These are phyloP conservation scores for Eutrema heterophyllum DNA, from an alignment of 345 rosid species.

Conservation along the genomic window DNA sequence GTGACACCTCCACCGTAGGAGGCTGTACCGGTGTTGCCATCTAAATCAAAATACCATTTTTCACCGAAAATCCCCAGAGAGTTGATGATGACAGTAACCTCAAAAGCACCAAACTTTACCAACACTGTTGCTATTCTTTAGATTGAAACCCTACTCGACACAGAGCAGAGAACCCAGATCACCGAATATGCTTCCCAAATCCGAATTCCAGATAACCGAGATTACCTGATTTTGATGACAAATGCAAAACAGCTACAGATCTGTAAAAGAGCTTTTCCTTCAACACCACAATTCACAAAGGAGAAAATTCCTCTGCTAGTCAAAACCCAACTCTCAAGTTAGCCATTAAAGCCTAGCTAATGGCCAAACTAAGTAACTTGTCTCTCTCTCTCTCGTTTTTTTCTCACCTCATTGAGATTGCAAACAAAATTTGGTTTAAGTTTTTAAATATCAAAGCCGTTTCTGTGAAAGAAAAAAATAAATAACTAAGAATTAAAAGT, in stretches of 20 bases:
- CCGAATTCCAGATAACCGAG: slow-evolving; percentile 18
- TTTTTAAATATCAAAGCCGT: neutral
- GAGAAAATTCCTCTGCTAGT: neutral
- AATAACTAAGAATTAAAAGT: neutral
- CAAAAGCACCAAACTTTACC: slow-evolving; percentile 38
- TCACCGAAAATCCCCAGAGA: slow-evolving; percentile 1
- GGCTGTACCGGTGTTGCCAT: slow-evolving; percentile 64
- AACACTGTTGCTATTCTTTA: slow-evolving; percentile 16
- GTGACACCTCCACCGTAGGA: slow-evolving; percentile 46
- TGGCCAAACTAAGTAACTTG: neutral
- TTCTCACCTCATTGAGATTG: neutral
- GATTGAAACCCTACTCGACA: neutral
- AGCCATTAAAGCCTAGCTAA: slow-evolving; percentile 6
- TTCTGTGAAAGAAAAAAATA: neutral
- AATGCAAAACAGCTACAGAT: slow-evolving; percentile 18
- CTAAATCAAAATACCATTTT: slow-evolving; percentile 12
- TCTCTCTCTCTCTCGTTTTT: neutral
- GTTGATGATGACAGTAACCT: slow-evolving; percentile 3
- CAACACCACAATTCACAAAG: neutral
- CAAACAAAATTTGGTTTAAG: slow-evolving; percentile 11
- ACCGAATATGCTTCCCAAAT: slow-evolving; percentile 1
- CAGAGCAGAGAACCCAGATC: slow-evolving; percentile 21
- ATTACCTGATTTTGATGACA: slow-evolving; percentile 1
- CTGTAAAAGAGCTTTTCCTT: neutral
- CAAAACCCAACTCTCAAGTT: neutral